Conservation (phyloP, 2,329 filamentous ascomycete genomes). For the Colletotrichum noveboracense region DNA sequence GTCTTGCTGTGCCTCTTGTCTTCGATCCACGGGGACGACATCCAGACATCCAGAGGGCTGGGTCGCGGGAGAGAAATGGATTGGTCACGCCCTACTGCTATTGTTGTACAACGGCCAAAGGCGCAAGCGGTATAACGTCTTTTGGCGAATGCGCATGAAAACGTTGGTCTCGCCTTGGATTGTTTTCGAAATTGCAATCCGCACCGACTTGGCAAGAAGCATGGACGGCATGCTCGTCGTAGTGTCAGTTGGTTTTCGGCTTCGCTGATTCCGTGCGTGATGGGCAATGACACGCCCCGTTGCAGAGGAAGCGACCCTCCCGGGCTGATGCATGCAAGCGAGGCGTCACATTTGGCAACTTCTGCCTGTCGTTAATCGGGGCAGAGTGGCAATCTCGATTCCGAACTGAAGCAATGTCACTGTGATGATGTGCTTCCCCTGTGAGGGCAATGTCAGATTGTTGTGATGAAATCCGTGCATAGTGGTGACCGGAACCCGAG, state of each 20-base stretch:
- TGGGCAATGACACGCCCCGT: not conserved
- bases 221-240: not conserved
- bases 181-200: not conserved
- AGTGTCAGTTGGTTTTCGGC: not conserved
- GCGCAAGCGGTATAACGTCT: conserved; percentile 12
- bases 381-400: not conserved
- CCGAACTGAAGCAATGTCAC: not conserved
- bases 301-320: not conserved
- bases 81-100: not conserved
- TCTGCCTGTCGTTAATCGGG: not conserved
- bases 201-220: not conserved
- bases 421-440: not conserved
- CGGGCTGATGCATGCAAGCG: not conserved
- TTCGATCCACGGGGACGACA: conserved; percentile 8
- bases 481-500: not conserved
- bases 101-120: not conserved
- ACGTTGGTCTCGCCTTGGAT: not conserved
- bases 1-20: conserved; percentile 4
- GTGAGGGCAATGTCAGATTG: not conserved
- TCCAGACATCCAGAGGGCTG: conserved; percentile 6
- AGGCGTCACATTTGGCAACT: not conserved
- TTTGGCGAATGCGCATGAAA: not conserved
- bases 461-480: not conserved
- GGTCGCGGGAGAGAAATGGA: not conserved
- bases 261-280: not conserved